Evolutionary conservation across 2,329 filamentous ascomycete genomes (phyloP), one percentile per base, ranked within the genome.

Genomic region (Fusarium subglutinans): DNA sequence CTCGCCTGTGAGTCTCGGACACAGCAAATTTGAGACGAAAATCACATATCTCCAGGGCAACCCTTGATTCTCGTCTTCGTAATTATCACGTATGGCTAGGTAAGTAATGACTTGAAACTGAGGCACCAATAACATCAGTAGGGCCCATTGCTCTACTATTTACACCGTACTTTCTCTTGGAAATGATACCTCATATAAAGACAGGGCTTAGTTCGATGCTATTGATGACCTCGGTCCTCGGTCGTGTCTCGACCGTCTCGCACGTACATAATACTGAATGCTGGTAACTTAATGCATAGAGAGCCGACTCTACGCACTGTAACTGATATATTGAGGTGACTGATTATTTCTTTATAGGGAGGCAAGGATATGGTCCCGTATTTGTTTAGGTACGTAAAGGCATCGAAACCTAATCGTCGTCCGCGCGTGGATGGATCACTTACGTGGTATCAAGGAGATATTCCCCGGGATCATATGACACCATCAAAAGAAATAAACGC

Each of bases 381-480:
- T 47, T 48, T 65, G n/a, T 44, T 30, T 22, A 44, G n/a, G 55
- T 37, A 53, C 38, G 33, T n/a, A 28, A 58, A 38, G 20, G 20
- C 20, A 58, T 58, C 43, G 26, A 51, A 58, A 58, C 43, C 43
- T 50, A 58, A 58, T 58, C 56, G 24, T 58, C 9, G 24, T 51
- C 56, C 26, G 24, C 43, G 20, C 28, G 20, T 54, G 30, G 37
- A 51, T 62, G 54, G 38, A 28, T 65, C 43, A 40, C 57, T 63
- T 59, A 60, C 18, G 48, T 73, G 53, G 48, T 70, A 65, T 70
- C 45, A 26, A 41, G n/a, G 48, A 66, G 51, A 65, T 70, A 50
- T 70, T 66, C 66, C 66, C 66, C n/a, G 43, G 53, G 66, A 55
- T 70, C 38, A 28, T n/a, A 38, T 67, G 35, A 24, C 60, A 54